Evolutionary conservation across 495 filamentous ascomycete species (phyloP).

Genomic region (Trichoderma reesei): DNA sequence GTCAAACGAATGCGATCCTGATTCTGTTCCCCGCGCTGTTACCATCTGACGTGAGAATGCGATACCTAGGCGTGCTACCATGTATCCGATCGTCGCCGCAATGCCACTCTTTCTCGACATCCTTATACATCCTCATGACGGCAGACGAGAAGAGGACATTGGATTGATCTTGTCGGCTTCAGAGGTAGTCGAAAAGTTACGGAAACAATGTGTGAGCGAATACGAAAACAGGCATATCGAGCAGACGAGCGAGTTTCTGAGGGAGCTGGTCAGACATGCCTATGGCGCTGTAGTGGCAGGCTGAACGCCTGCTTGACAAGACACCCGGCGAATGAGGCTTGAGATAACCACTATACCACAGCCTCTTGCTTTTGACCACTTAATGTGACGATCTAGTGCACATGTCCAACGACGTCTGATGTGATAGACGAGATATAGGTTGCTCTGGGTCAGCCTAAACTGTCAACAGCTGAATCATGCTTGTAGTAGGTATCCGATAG

Average conservation of each 20-base stretch:
- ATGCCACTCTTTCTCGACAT: constrained; percentile 12
- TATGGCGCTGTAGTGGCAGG: background rate
- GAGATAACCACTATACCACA: too few species aligned
- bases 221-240: background rate
- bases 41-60: too few species aligned
- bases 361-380: too few species aligned
- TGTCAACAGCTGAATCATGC: too few species aligned
- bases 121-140: constrained; percentile 10
- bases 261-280: background rate
- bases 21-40: too few species aligned
- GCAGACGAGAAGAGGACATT: background rate
- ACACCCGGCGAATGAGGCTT: background rate
- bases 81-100: constrained; percentile 6
- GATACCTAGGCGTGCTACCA: constrained; percentile 2
- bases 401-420: too few species aligned
- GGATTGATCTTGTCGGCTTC: background rate
- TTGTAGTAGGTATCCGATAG: too few species aligned
- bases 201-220: background rate
- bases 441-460: too few species aligned
- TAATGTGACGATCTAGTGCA: too few species aligned
- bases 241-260: background rate
- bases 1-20: background rate
- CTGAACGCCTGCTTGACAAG: background rate
- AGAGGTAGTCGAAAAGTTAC: background rate
- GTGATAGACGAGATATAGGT: too few species aligned